Evolutionary conservation across 495 filamentous ascomycete species (phyloP).

Genomic region (Paragyromitra xinjiangensis): DNA sequence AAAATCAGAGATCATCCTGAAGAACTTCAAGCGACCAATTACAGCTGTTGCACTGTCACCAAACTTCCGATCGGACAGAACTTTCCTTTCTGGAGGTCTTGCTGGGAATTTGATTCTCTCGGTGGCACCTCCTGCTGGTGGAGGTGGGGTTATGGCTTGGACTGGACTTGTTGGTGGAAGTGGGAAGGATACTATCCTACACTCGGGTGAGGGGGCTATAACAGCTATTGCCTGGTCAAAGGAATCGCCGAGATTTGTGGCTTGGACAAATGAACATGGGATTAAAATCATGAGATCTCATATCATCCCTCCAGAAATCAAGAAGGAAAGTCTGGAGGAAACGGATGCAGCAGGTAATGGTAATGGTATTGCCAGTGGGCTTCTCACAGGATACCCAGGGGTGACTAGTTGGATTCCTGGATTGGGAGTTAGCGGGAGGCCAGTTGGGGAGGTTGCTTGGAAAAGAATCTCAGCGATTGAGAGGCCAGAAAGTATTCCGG

Average conservation of each 20-base stretch:
- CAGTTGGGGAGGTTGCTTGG: constrained; percentile 84
- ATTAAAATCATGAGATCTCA: constrained; percentile 97
- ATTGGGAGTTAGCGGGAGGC: constrained; percentile 64
- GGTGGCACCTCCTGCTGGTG: constrained; percentile 79
- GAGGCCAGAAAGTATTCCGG: constrained; percentile 61
- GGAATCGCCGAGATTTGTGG: constrained; percentile 83
- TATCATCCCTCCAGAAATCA: constrained; percentile 67
- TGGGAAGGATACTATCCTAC: constrained; percentile 86
- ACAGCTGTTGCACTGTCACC: constrained; percentile 90
- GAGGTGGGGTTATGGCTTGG: constrained; percentile 65
- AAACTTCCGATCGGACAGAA: constrained; percentile 85
- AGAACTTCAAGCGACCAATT: constrained; percentile 92
- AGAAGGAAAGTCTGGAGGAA: constrained; percentile 48
- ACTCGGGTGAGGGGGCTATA: constrained; percentile 91
- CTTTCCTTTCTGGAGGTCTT: constrained; percentile 87
- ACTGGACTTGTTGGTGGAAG: constrained; percentile 78
- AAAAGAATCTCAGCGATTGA: constrained; percentile 92
- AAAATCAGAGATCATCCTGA: constrained; percentile 77
- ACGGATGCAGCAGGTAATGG: constrained; percentile 14
- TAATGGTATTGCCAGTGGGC: constrained; percentile 28
- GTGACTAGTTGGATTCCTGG: constrained; percentile 56
- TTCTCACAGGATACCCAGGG: constrained; percentile 50
- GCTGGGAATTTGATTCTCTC: constrained; percentile 93
- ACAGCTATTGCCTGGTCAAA: constrained; percentile 91
- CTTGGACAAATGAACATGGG: constrained; percentile 94